These are phyloP conservation scores for Diplosphaera chodatii DNA, from an alignment of 139 green algal genomes.

Conservation along the genomic window DNA sequence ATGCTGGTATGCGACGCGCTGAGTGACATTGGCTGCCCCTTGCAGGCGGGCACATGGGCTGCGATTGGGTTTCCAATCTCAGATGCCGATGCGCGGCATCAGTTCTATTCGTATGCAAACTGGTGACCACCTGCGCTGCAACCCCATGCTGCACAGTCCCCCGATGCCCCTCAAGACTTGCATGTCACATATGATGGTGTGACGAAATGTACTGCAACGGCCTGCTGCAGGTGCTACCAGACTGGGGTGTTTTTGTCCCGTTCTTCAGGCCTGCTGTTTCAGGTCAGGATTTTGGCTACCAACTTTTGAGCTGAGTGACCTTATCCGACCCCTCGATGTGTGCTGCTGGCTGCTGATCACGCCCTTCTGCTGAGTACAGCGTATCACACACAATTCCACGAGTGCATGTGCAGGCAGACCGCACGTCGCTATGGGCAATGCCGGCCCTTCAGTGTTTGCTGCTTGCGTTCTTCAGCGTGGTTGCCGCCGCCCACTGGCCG, in stretches of 20 bases:
- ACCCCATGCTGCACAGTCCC: no score
- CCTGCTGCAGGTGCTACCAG: constrained; percentile 33
- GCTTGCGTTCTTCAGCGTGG: constrained; percentile 44
- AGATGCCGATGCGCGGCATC: constrained; percentile 21
- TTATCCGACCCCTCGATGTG: no score
- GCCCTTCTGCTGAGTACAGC: no score
- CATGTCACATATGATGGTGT: no score
- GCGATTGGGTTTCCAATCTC: constrained; percentile 53
- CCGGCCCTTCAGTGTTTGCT: constrained; percentile 40
- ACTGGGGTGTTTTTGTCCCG: constrained; percentile 54
- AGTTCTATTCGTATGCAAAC: constrained; percentile 49
- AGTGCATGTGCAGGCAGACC: constrained; percentile 20
- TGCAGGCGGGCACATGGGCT: constrained; percentile 42
- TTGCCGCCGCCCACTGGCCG: constrained; percentile 28
- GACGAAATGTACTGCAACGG: no score
- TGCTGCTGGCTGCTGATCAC: no score
- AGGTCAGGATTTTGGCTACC: constrained; percentile 23
- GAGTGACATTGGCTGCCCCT: no score
- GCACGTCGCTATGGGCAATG: constrained; percentile 47
- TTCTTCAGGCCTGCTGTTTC: constrained; percentile 49
- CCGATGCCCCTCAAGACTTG: no score
- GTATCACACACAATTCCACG: no score
- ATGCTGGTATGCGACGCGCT: no score
- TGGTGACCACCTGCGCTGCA: no score
- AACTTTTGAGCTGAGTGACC: no score